Evolutionary conservation across 192 early-diverging fungal species (phyloP), one percentile per base, ranked within the genome.

Genomic region (Coemansia sp.): DNA sequence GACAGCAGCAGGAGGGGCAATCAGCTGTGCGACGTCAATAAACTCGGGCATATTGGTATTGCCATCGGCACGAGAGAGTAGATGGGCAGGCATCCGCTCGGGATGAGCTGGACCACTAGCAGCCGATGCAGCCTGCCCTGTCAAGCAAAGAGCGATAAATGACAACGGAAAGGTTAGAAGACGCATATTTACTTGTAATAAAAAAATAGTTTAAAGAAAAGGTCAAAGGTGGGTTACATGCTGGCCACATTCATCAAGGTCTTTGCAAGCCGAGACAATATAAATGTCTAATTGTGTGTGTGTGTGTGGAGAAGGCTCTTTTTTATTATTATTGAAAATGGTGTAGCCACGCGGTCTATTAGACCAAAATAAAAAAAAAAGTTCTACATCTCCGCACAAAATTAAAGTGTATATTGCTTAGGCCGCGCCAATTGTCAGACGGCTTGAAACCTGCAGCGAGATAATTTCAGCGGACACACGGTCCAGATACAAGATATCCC

Each of bases 401-500:
- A 52, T 24, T 24, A 43, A 3, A 3, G 41, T 43, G 41, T 43
- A 15, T 43, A 43, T 18, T 38, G 15, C 22, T 40, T 36, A 68
- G 11, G 55, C 55, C 39, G 31, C 52, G 66, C n/a, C 49, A 41
- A 39, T 38, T 2, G 43, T 18, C 9, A 70, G 39, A 40, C 40
- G 46, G 11, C 24, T 22, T 7, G 75, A 72, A 2, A 71, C 41
- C 20, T 68, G 60, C 3, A 44, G 31, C 18, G 72, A 74, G 31
- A 22, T 65, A 15, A 83, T 53, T 4, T 68, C 67, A 2, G 80
- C 80, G 40, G 65, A 24, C 20, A 83, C 57, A 16, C 68, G 50
- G 44, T 76, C 52, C 29, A 83, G 61, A 72, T 83, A 83, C 57
- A 83, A 34, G 6, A 58, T 69, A 20, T 83, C 80, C 20, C 61